Percentiles rank a stretch among this genome's conserved stretches.
phyloP scores from a whole-genome alignment of 2,329 filamentous ascomycete genomes.

The Colletotrichum godetiae region DNA sequence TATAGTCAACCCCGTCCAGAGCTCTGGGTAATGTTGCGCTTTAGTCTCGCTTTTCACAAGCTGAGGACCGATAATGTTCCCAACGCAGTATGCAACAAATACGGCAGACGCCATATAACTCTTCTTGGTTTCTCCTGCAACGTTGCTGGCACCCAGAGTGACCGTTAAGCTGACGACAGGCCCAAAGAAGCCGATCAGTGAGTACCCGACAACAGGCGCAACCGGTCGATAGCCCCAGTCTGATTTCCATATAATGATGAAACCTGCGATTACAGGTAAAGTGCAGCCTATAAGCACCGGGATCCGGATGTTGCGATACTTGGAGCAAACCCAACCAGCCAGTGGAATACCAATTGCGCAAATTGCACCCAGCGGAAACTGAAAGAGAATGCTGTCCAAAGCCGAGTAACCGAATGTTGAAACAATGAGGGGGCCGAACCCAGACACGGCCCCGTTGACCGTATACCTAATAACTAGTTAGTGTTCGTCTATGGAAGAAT shows the following conservation, averaged over 20 bases:
- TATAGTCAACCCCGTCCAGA: slow-evolving; percentile 77
- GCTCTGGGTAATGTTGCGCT: slow-evolving; percentile 73
- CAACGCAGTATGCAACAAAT: slow-evolving; percentile 80
- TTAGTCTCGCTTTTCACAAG: slow-evolving; percentile 75
- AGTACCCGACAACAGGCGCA: slow-evolving; percentile 76
- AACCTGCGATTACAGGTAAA: slow-evolving; percentile 80
- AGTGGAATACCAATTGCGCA: slow-evolving; percentile 74
- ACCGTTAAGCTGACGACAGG: slow-evolving; percentile 72
- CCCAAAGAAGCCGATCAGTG: slow-evolving; percentile 78
- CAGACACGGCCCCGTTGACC: slow-evolving; percentile 77
- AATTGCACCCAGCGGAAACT: slow-evolving; percentile 79
- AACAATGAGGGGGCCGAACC: slow-evolving; percentile 79
- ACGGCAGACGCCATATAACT: slow-evolving; percentile 79
- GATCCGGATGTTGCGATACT: slow-evolving; percentile 72
- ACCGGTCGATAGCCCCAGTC: slow-evolving; percentile 72
- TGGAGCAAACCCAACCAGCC: slow-evolving; percentile 72
- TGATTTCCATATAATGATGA: slow-evolving; percentile 79
- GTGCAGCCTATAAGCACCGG: slow-evolving; percentile 74
- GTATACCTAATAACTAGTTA: slow-evolving; percentile 58
- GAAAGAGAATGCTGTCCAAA: slow-evolving; percentile 75
- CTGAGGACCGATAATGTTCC: slow-evolving; percentile 82
- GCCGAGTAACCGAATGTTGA: slow-evolving; percentile 75
- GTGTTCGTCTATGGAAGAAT: background rate
- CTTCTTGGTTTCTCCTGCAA: slow-evolving; percentile 83
- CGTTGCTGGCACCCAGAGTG: slow-evolving; percentile 70